Percentiles rank a stretch among this genome's conserved stretches.
Conservation (phyloP, 768 basidiomycete species). For the Rossbeevera mucosa region DNA sequence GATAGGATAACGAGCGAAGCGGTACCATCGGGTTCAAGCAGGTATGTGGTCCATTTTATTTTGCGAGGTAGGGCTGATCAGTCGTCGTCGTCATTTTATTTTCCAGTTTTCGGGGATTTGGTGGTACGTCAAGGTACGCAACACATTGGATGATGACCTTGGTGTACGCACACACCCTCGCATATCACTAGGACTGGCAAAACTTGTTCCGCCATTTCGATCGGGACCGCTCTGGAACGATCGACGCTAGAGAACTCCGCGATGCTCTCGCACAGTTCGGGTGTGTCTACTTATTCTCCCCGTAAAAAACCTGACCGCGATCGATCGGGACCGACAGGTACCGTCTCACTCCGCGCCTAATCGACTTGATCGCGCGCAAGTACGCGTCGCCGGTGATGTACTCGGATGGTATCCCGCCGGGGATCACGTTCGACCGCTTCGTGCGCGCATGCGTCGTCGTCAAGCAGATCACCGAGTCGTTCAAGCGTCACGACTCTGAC, state of each 20-base stretch:
- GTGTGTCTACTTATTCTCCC: constrained; percentile 26
- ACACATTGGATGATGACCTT: no score
- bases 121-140: constrained; percentile 66
- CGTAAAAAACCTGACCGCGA: neutral
- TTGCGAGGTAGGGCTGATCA: neutral
- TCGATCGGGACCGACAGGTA: constrained; percentile 35
- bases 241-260: constrained; percentile 64
- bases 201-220: constrained; percentile 81
- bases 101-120: constrained; percentile 65
- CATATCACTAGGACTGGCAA: constrained; percentile 87
- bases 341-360: constrained; percentile 61
- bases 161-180: neutral
- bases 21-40: constrained; percentile 81
- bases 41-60: constrained; percentile 44
- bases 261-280: constrained; percentile 75
- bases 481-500: constrained; percentile 61
- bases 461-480: constrained; percentile 71
- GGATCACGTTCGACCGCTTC: constrained; percentile 84
- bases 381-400: constrained; percentile 49
- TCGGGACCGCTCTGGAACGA: constrained; percentile 75
- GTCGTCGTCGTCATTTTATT: no score
- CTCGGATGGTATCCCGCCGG: constrained; percentile 37
- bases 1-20: constrained; percentile 62
- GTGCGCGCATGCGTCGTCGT: constrained; percentile 81
- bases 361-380: constrained; percentile 69